These are phyloP conservation scores for Bipolaris victoriae DNA, from an alignment of 2,329 filamentous ascomycete genomes.

Conservation along the genomic window DNA sequence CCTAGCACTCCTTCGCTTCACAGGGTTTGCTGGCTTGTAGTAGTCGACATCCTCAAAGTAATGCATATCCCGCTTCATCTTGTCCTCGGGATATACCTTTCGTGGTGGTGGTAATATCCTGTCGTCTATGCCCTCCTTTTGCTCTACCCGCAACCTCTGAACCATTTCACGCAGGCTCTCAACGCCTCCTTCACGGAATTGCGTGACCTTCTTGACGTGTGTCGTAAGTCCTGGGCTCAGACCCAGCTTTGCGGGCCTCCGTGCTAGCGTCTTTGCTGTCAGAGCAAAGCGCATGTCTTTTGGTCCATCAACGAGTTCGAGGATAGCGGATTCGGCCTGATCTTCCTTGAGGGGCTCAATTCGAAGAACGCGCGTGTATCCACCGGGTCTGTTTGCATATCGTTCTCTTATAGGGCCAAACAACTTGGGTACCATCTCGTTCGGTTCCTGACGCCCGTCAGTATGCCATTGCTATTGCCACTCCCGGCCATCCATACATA, in stretches of 20 bases:
- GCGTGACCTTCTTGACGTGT: slow-evolving; percentile 85
- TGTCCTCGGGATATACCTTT: slow-evolving; percentile 42
- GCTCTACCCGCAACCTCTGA: slow-evolving; percentile 43
- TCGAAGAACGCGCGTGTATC: slow-evolving; percentile 92
- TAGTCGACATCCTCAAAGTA: slow-evolving; percentile 34
- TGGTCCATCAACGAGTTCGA: slow-evolving; percentile 93
- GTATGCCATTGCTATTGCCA: slow-evolving; percentile 17
- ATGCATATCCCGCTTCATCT: slow-evolving; percentile 36
- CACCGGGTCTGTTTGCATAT: slow-evolving; percentile 80
- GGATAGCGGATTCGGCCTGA: slow-evolving; percentile 86
- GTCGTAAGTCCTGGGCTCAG: slow-evolving; percentile 74
- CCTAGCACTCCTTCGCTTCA: slow-evolving; percentile 3
- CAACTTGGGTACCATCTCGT: slow-evolving; percentile 79
- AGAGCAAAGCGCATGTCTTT: slow-evolving; percentile 94
- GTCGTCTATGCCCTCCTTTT: slow-evolving; percentile 34
- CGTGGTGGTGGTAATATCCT: slow-evolving; percentile 35
- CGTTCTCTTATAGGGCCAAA: slow-evolving; percentile 82
- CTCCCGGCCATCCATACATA: slow-evolving; percentile 70
- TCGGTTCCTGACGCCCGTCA: slow-evolving; percentile 63
- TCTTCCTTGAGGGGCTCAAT: slow-evolving; percentile 89
- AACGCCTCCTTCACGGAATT: slow-evolving; percentile 71
- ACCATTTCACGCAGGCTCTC: slow-evolving; percentile 69
- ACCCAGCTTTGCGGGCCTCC: slow-evolving; percentile 59
- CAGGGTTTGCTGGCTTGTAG: slow-evolving; percentile 31
- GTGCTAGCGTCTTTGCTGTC: slow-evolving; percentile 83